Percentiles rank a stretch among this genome's conserved stretches.
phyloP scores from a whole-genome alignment of 2,329 filamentous ascomycete species.

The Trichophyton rubrum region DNA sequence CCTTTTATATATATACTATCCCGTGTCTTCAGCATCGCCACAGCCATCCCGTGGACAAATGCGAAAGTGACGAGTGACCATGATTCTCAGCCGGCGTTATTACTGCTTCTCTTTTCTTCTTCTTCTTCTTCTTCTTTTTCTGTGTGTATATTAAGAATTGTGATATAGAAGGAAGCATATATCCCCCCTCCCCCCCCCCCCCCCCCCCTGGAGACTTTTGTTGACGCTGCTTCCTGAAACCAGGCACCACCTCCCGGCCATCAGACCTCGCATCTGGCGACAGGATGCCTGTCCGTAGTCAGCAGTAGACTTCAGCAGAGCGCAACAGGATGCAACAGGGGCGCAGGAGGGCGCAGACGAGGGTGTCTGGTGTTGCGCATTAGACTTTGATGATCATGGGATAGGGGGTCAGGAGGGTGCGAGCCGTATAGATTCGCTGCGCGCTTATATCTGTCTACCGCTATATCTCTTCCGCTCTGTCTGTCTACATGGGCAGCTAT shows the following conservation, averaged over 20 bases:
- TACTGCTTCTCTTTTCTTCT: no score
- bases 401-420: not conserved
- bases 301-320: not conserved
- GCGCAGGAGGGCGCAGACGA: not conserved
- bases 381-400: slow-evolving; percentile 3
- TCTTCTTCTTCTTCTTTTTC: no score
- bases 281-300: not conserved
- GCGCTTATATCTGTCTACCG: not conserved
- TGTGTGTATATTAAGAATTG: not conserved
- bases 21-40: not conserved
- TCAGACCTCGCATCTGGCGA: not conserved
- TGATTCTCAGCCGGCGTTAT: slow-evolving; percentile 1
- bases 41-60: not conserved
- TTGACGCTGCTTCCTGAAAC: not conserved
- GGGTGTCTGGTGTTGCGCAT: slow-evolving; percentile 2
- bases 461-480: no score
- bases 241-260: not conserved
- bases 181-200: not conserved
- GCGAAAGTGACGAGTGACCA: not conserved
- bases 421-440: not conserved
- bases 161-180: not conserved
- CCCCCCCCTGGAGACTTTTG: not conserved
- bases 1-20: not conserved
- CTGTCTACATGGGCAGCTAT: not conserved
- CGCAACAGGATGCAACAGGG: not conserved